phyloP scores from a whole-genome alignment of 371 early-diverging fungal genomes.

The Batrachochytrium dendrobatidis region DNA sequence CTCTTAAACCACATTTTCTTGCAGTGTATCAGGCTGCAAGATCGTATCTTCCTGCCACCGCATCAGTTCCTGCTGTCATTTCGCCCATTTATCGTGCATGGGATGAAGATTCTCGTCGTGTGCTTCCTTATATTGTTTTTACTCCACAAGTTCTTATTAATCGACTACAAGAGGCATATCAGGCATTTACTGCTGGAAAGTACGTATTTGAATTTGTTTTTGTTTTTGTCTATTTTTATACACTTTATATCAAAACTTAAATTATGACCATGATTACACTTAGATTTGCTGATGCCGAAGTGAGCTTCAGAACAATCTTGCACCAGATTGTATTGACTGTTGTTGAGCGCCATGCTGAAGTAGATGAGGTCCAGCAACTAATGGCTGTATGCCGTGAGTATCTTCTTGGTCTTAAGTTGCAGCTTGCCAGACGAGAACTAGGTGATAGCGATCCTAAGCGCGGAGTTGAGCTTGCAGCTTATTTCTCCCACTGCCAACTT shows the following conservation, averaged over 20 bases:
- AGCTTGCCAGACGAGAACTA: constrained; percentile 62
- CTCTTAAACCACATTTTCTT: constrained; percentile 79
- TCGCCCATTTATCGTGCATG: constrained; percentile 20
- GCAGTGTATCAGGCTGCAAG: constrained; percentile 70
- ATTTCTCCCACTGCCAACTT: constrained; percentile 87
- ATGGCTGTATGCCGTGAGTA: constrained; percentile 84
- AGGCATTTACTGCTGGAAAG: constrained; percentile 53
- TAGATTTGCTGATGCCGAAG: constrained; percentile 63
- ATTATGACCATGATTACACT: not conserved
- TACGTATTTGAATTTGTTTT: constrained; percentile 5
- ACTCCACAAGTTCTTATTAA: constrained; percentile 51
- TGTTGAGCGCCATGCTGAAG: constrained; percentile 39
- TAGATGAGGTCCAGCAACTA: constrained; percentile 59
- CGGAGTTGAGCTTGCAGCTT: constrained; percentile 82
- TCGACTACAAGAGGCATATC: constrained; percentile 72
- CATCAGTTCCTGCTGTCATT: constrained; percentile 49
- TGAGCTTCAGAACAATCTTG: constrained; percentile 65
- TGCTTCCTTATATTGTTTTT: constrained; percentile 35
- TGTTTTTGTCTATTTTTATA: not conserved
- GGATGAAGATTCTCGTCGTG: constrained; percentile 10
- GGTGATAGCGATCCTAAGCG: constrained; percentile 54
- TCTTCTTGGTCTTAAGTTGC: constrained; percentile 76
- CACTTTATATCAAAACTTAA: not conserved
- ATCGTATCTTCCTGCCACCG: constrained; percentile 54
- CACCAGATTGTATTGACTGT: constrained; percentile 59